Conservation (phyloP, 441 rosid genomes). For the Corymbia calophylla region DNA sequence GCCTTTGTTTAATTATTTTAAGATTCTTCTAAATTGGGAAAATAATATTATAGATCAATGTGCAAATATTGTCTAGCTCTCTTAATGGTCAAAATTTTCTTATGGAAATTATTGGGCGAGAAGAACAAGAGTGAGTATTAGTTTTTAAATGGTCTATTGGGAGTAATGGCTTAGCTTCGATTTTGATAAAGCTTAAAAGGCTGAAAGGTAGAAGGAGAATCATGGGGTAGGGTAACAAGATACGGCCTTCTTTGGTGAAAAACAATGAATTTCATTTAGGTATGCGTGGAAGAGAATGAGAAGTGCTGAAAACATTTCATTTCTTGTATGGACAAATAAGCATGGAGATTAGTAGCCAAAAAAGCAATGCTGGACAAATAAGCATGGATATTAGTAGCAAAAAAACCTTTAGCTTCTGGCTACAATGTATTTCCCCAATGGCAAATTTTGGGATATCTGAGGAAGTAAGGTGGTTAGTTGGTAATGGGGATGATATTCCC, state of each 20-base stretch:
- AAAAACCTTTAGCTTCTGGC: too few species aligned
- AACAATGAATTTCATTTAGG: neutral
- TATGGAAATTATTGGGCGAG: neutral
- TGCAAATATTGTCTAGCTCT: neutral
- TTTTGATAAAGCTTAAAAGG: neutral
- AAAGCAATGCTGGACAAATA: neutral
- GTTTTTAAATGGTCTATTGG: rapidly evolving
- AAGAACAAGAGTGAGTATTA: neutral
- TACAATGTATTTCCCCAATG: neutral
- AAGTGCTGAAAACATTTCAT: neutral
- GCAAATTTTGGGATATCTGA: neutral
- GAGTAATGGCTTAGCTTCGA: neutral
- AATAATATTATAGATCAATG: neutral
- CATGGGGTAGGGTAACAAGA: too few species aligned
- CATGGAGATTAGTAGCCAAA: neutral
- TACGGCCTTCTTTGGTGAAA: neutral
- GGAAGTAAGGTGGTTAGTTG: neutral
- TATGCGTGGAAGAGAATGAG: neutral
- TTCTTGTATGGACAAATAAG: neutral
- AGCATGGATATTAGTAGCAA: neutral
- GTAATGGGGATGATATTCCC: too few species aligned
- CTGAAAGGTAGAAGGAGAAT: too few species aligned
- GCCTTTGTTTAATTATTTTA: neutral
- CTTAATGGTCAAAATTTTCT: neutral
- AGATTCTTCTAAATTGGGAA: neutral